Base-by-base conservation (phyloP, 805 yeast genomes). In the Zygosaccharomyces pseudorouxii region DNA sequence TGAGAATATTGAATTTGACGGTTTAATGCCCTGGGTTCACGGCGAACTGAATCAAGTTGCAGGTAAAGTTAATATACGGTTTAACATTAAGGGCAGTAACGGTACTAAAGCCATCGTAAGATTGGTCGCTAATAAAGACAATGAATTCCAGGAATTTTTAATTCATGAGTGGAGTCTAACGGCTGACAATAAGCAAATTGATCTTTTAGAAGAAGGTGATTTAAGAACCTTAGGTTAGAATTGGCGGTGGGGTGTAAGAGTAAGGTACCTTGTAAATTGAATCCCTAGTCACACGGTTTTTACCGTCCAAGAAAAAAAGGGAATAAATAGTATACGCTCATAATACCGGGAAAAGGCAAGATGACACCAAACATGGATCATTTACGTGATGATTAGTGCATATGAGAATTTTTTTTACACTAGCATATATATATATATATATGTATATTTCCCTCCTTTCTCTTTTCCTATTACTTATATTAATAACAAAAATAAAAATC, bases 11-110 rank as follows among this genome's bases (percentile, higher is more conserved):
- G 81, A 81, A 33, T 89, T 84, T 62, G 77, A 80, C 25, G 80
- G 83, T 23, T 23, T 65, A 12, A 69, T 85, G 30, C 98, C 99
- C 4, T 93, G 97, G 97, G 82, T 92, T 50, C 70, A 75, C 49
- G 99, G 99, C 10, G 79, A 81, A 39, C 71, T 93, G 54, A 89
- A 90, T 57, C 88, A 93, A 25, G 89, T 88, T 52, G 76, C 80
- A 52, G 97, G 97, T 22, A 72, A 77, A 16, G 85, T 93, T 36
- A 85, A 92, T 64, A 79, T 93, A 53, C 66, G 67, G 25, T 89
- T 89, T 58, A 69, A 74, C 30, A 86, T 89, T 31, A 75, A 75
- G 56, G 99, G 98, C 9, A 77, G 77, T 46, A 74, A 76, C 55
- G 74, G 72, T 14, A 61, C 67, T 4, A 78, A 78, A 2, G 82